Percentiles rank a stretch among this genome's conserved stretches.
phyloP scores from a whole-genome alignment of 305 asterid genomes.

The Andrographis paniculata region DNA sequence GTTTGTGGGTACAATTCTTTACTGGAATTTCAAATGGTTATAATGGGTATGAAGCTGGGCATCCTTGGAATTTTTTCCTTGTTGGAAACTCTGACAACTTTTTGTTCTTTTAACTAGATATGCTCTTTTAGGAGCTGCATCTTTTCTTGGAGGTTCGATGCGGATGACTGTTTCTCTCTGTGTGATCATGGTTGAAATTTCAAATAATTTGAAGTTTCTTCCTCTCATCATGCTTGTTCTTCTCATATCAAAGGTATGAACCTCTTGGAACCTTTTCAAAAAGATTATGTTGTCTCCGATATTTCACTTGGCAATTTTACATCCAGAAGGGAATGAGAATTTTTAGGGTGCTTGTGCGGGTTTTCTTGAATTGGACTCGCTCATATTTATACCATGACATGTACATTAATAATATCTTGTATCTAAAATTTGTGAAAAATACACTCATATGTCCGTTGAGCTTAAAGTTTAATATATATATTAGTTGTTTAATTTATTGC shows the following conservation, averaged over 20 bases:
- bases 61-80: not conserved
- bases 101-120: slow-evolving; percentile 31
- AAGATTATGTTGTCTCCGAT: too few relatives aligned
- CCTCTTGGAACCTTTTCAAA: slow-evolving; percentile 11
- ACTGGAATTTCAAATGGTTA: slow-evolving; percentile 6
- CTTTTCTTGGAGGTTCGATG: slow-evolving; percentile 99
- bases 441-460: too few relatives aligned
- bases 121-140: slow-evolving; percentile 97
- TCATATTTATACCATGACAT: too few relatives aligned
- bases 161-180: slow-evolving; percentile 98
- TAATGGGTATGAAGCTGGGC: slow-evolving; percentile 5
- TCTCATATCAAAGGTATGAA: slow-evolving; percentile 81
- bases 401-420: too few relatives aligned
- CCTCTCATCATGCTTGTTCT: slow-evolving; percentile 99
- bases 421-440: too few relatives aligned
- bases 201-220: slow-evolving; percentile 85
- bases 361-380: too few relatives aligned
- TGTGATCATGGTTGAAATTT: slow-evolving; percentile 95
- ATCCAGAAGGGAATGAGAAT: too few relatives aligned
- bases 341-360: too few relatives aligned
- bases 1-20: not conserved
- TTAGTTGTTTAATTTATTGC: too few relatives aligned
- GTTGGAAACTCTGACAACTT: not conserved
- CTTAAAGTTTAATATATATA: too few relatives aligned
- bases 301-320: too few relatives aligned